Evolutionary conservation across 352 stramenopile genomes (phyloP).

Genomic region (Globisporangium paddicum): DNA sequence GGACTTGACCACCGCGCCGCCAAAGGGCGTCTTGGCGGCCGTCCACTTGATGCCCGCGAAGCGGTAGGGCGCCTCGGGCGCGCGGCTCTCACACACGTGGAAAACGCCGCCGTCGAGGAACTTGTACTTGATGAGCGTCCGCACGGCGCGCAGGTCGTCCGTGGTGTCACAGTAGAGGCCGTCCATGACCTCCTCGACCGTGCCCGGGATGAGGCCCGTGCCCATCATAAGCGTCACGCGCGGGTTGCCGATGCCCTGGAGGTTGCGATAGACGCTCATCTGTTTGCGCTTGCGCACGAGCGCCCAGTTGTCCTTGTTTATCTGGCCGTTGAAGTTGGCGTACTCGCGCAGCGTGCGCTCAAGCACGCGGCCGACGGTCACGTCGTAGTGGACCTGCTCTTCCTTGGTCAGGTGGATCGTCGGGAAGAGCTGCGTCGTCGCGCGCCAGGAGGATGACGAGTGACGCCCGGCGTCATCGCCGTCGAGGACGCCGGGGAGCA

Average conservation of each 20-base stretch:
- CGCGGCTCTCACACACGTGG: conserved; percentile 23
- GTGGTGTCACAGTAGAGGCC: conserved; percentile 38
- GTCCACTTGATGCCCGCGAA: conserved; percentile 45
- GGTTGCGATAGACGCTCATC: conserved; percentile 10
- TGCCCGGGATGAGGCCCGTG: conserved; percentile 3
- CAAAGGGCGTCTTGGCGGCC: conserved; percentile 21
- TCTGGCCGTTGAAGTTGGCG: conserved; percentile 3
- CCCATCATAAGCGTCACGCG: conserved; percentile 2
- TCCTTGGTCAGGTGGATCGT: conserved; percentile 14
- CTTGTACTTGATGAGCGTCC: conserved; percentile 24
- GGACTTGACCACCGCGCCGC: conserved; percentile 18
- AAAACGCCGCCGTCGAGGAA: conserved; percentile 24
- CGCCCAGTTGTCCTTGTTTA: conserved; percentile 3
- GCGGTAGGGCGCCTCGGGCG: conserved; percentile 20
- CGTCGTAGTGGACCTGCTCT: conserved; percentile 8
- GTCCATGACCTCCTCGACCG: conserved; percentile 28
- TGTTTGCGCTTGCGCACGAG: conserved; percentile 10
- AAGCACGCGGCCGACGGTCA: not conserved
- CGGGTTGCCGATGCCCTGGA: not conserved
- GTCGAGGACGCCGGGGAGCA: too few relatives aligned
- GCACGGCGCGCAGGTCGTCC: conserved; percentile 22
- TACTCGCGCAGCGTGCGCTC: not conserved
- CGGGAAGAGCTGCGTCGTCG: conserved; percentile 16
- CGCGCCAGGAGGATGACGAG: conserved; percentile 9
- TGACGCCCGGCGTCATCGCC: not conserved